These are phyloP conservation scores for Picea abies DNA, from an alignment of 83 land plant species.

Conservation along the genomic window DNA sequence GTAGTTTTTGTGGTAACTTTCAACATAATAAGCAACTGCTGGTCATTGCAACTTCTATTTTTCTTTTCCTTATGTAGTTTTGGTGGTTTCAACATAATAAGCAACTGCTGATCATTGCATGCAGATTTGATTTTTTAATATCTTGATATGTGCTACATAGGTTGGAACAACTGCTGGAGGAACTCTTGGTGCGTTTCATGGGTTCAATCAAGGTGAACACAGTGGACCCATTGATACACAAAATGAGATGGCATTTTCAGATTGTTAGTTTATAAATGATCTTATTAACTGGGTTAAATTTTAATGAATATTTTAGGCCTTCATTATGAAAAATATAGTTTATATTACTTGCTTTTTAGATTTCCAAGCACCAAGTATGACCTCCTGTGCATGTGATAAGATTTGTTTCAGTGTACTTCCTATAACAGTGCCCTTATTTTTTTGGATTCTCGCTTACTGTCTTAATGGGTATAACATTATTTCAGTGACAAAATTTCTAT, in stretches of 20 bases:
- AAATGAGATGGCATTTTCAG: neutral
- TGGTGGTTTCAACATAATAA: no score
- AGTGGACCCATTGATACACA: neutral
- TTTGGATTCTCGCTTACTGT: neutral
- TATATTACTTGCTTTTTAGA: neutral
- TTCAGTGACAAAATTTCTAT: no score
- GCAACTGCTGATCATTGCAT: neutral
- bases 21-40: neutral
- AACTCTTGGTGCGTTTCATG: constrained; percentile 15
- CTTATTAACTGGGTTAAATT: neutral
- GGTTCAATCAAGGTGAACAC: constrained; percentile 8
- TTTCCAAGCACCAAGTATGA: neutral
- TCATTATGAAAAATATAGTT: neutral
- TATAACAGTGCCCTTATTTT: neutral
- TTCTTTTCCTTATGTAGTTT: no score
- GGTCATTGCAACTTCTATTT: no score
- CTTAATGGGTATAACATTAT: no score
- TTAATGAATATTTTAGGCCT: neutral
- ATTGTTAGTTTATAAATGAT: neutral
- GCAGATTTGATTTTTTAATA: neutral
- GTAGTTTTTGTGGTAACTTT: no score
- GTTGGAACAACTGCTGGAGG: constrained; percentile 16
- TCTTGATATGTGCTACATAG: neutral
- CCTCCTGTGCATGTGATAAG: neutral
- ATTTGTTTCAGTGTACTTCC: neutral